These are phyloP conservation scores for Xylariales sp. DNA, from an alignment of 2,329 filamentous ascomycete genomes.

Conservation along the genomic window DNA sequence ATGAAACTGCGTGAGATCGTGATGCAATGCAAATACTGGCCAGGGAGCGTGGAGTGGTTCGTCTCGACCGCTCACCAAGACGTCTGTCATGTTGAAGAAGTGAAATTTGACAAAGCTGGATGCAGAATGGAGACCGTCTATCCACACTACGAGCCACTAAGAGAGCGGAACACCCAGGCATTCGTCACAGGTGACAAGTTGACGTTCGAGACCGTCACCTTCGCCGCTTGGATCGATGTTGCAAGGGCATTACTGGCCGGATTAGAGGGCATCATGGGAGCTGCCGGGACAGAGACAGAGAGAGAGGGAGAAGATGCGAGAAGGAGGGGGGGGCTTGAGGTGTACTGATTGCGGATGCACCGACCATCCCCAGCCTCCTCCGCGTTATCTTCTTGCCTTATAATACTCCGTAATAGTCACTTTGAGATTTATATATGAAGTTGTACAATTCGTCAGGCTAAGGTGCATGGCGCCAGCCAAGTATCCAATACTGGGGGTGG, in stretches of 20 bases:
- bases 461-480: no score
- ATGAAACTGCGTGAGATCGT: conserved; percentile 52
- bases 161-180: conserved; percentile 58
- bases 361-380: no score
- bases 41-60: conserved; percentile 37
- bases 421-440: no score
- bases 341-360: no score
- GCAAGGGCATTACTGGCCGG: conserved; percentile 48
- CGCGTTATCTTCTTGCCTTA: no score
- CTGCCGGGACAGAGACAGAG: conserved; percentile 32
- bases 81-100: conserved; percentile 55
- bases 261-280: conserved; percentile 36
- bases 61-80: conserved; percentile 56
- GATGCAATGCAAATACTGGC: conserved; percentile 41
- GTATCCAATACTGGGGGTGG: no score
- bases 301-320: no score
- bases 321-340: no score
- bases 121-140: conserved; percentile 54
- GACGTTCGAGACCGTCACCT: conserved; percentile 56
- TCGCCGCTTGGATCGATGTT: conserved; percentile 49
- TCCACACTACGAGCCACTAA: conserved; percentile 50
- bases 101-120: conserved; percentile 32
- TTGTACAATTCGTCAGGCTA: no score
- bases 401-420: no score
- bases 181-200: conserved; percentile 48